Percentiles rank a stretch among this genome's conserved stretches.
phyloP scores from a whole-genome alignment of 192 early-diverging fungal species.

The Oehlia diaphana region DNA sequence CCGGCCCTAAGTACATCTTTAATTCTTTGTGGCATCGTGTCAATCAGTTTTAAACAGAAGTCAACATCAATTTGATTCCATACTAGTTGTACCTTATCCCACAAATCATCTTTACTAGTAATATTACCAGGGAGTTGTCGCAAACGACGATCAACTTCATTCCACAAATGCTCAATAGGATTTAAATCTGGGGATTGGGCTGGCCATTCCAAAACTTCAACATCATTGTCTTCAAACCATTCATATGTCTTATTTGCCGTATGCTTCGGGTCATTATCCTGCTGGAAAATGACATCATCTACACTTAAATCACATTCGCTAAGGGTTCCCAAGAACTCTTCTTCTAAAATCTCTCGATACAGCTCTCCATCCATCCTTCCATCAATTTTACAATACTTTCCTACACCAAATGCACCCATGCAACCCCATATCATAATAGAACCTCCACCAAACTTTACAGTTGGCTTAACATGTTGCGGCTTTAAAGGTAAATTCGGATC shows the following conservation, averaged over 20 bases:
- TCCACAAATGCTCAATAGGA: slow-evolving; percentile 3
- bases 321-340: slow-evolving; percentile 24
- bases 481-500: neutral
- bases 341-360: slow-evolving; percentile 28
- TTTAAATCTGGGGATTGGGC: neutral
- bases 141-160: neutral
- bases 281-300: slow-evolving; percentile 34
- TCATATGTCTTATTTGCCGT: neutral
- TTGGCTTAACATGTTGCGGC: slow-evolving; percentile 2
- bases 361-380: neutral
- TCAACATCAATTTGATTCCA: too few species aligned
- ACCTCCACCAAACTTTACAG: slow-evolving; percentile 19
- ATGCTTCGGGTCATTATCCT: slow-evolving; percentile 29
- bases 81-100: too few species aligned
- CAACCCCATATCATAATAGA: slow-evolving; percentile 28
- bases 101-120: neutral
- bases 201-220: neutral
- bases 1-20: too few species aligned
- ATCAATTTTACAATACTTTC: slow-evolving; percentile 29
- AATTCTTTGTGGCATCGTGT: too few species aligned
- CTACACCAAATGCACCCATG: slow-evolving; percentile 2
- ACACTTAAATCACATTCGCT: slow-evolving; percentile 25
- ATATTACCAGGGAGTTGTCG: neutral
- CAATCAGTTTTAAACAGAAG: too few species aligned
- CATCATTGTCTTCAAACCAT: neutral